Base-by-base conservation (phyloP, 2,329 filamentous ascomycete species). In the Ascomycota sp. region DNA sequence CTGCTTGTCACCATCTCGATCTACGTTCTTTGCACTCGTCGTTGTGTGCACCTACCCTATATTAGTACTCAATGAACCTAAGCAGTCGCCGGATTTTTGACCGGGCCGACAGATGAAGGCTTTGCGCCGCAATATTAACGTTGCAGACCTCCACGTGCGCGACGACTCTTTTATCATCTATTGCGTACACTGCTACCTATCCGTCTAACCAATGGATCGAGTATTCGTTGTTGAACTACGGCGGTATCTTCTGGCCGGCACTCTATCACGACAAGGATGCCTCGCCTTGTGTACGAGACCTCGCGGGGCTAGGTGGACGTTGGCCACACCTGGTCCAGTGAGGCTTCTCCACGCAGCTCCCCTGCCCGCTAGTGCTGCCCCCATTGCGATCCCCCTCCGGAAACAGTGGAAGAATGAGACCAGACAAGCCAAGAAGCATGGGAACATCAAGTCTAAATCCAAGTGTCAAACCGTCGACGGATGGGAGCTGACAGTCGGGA, bases 401-500 rank as follows among this genome's bases (percentile, higher is more conserved):
- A 82, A 82, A 48, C 68, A 77, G 46, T 51, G 80, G 36, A 82
- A 80, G 44, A 73, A 79, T 24, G 66, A 76, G 39, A 70, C 55
- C 25, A 81, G 80, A 47, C 65, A 76, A 44, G 56, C 77, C 36
- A 81, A 80, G 47, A 74, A 76, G 33, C 63, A 72, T 36, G 66
- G 54, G 9, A 57, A 57, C 37, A 62, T 60, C 40, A 58, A 60
- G 39, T 53, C 55, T 33, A 64, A 64, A 40, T 47, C 44, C 25
- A 50, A 56, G 27, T 51, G 47, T 2, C 67, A 72, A 49, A 63
- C 58, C 12, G 66, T 69, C 1, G 56, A 63, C 6, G 73, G 74
- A 27, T 98, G 89, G 89, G 81, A 93, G 53, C 61, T 95, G 46
- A 93, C 86, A 0, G 82, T 95, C 25, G 89, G 89, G 39, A 84